Evolutionary conservation across 78 protist species (phyloP).

Genomic region (Emiliania huxleyi): DNA sequence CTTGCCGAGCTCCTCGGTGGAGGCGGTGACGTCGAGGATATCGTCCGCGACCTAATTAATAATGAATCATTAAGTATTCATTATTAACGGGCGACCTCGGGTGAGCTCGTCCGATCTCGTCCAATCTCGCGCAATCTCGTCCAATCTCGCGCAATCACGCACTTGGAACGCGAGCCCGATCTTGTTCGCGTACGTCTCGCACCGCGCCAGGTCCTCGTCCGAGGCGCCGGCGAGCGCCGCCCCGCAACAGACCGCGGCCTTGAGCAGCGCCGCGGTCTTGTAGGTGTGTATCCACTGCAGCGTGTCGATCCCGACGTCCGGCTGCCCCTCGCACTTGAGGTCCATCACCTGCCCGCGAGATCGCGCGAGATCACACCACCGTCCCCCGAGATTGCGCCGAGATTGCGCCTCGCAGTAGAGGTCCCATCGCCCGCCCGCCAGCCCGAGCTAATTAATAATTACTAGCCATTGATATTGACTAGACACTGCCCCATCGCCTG

Average conservation of each 20-base stretch:
- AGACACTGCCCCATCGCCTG: no score
- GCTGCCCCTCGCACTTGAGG: constrained; percentile 20
- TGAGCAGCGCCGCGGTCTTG: constrained; percentile 30
- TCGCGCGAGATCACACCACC: no score
- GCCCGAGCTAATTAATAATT: no score
- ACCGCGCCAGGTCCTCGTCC: background rate
- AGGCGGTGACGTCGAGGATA: constrained; percentile 9
- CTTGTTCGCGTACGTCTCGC: constrained; percentile 7
- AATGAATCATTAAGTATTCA: no score
- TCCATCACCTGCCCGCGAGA: constrained; percentile 50
- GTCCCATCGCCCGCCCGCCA: no score
- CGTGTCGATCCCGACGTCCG: background rate
- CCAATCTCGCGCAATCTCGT: no score
- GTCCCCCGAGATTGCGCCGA: no score
- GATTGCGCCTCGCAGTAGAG: no score
- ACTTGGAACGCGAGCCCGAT: constrained; percentile 35
- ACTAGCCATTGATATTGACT: no score
- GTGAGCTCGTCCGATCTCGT: no score
- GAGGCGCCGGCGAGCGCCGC: constrained; percentile 13
- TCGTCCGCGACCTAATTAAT: constrained; percentile 50
- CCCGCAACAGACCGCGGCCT: constrained; percentile 3
- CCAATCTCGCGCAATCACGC: no score
- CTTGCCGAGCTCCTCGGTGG: constrained; percentile 44
- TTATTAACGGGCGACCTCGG: no score
- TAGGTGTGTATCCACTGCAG: background rate